phyloP scores from a whole-genome alignment of 306 rosid species.

The Elaeagnus macrophylla region DNA sequence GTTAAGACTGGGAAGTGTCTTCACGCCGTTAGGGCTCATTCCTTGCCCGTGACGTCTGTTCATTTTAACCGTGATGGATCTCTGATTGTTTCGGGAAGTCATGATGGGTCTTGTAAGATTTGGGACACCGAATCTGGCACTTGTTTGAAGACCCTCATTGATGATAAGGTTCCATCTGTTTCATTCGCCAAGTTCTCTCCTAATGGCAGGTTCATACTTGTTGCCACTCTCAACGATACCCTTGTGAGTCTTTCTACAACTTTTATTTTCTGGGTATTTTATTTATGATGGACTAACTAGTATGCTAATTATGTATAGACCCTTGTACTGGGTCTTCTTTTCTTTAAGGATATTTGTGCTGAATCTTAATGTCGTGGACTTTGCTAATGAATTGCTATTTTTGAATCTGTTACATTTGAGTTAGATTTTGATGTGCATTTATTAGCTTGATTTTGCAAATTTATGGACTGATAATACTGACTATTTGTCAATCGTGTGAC shows the following conservation, averaged over 20 bases:
- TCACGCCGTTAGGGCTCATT: conserved; percentile 48
- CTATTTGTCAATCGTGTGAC: background rate
- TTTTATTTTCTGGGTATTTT: background rate
- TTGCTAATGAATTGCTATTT: too few relatives aligned
- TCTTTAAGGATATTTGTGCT: too few relatives aligned
- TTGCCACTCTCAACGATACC: conserved; percentile 81
- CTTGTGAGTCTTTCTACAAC: conserved; percentile 43
- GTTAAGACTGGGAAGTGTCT: conserved; percentile 77
- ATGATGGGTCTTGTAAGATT: conserved; percentile 83
- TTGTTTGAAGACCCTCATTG: conserved; percentile 54
- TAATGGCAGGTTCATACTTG: conserved; percentile 81
- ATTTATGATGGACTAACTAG: background rate
- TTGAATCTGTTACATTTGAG: too few relatives aligned
- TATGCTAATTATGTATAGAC: too few relatives aligned
- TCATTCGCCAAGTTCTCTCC: conserved; percentile 90
- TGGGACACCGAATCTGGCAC: conserved; percentile 61
- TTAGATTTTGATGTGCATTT: too few relatives aligned
- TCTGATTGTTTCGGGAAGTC: conserved; percentile 77
- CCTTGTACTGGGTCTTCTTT: too few relatives aligned
- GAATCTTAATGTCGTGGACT: too few relatives aligned
- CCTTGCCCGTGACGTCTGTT: conserved; percentile 77
- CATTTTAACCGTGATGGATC: conserved; percentile 87
- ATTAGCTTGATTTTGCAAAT: too few relatives aligned
- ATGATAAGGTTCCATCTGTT: conserved; percentile 63
- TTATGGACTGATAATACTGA: too few relatives aligned